phyloP scores from a whole-genome alignment of 306 rosid genomes.

The Malus sieversii region DNA sequence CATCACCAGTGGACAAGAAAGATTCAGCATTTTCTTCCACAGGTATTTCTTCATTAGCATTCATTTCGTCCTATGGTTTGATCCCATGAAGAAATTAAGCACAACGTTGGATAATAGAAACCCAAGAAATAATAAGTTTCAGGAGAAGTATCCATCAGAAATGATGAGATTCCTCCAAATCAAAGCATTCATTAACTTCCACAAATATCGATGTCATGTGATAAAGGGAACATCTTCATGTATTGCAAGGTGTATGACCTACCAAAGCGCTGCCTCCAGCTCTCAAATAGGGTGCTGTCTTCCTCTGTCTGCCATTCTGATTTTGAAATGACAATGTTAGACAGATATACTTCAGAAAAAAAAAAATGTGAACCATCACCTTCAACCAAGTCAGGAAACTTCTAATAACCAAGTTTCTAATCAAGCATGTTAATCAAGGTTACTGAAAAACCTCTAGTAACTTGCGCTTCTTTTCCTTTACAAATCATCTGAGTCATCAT shows the following conservation, averaged over 20 bases:
- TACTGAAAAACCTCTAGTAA: slow-evolving; percentile 19
- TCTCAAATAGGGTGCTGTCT: slow-evolving; percentile 6
- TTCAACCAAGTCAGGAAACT: neutral
- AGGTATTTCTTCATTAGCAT: slow-evolving; percentile 17
- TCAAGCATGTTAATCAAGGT: slow-evolving; percentile 8
- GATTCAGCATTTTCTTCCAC: slow-evolving; percentile 30
- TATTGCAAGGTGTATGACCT: slow-evolving; percentile 12
- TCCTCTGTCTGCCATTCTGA: slow-evolving; percentile 33
- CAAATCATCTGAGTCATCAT: slow-evolving; percentile 22
- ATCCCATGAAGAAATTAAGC: slow-evolving; percentile 13
- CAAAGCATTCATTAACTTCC: neutral
- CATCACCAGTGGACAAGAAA: slow-evolving; percentile 32
- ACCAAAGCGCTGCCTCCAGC: slow-evolving; percentile 23
- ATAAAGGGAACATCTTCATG: neutral
- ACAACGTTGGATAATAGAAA: slow-evolving; percentile 3
- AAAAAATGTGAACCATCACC: neutral
- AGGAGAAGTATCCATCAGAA: slow-evolving; percentile 14
- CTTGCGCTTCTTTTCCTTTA: slow-evolving; percentile 14
- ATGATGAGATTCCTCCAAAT: neutral
- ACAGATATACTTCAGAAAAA: slow-evolving; percentile 1
- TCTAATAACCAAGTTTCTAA: neutral
- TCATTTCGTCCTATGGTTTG: slow-evolving; percentile 23
- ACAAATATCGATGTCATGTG: neutral
- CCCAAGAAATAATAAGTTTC: neutral
- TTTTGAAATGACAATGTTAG: neutral